phyloP scores from a whole-genome alignment of 805 yeast genomes.

The Kuraishia piskuri region DNA sequence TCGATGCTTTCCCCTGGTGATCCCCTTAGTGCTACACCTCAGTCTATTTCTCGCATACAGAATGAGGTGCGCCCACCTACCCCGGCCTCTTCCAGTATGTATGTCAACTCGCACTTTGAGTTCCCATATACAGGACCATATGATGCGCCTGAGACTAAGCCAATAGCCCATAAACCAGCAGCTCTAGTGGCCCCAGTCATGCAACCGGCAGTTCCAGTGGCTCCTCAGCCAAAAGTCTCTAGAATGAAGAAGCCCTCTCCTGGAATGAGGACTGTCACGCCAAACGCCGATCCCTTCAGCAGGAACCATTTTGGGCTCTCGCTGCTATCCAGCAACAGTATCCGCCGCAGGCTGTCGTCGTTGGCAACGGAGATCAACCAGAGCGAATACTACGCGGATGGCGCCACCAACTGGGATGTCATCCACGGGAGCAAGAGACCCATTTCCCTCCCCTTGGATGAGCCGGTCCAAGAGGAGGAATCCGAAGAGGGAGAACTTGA shows the following conservation, averaged over 20 bases:
- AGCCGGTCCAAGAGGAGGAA: neutral
- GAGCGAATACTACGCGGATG: conserved; percentile 11
- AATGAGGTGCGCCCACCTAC: neutral
- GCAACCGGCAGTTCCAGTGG: neutral
- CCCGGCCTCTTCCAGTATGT: conserved; percentile 12
- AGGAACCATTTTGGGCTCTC: neutral
- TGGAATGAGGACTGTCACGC: neutral
- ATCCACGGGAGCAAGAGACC: neutral
- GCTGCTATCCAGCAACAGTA: neutral
- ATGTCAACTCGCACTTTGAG: conserved; percentile 23
- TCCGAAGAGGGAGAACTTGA: neutral
- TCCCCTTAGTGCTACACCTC: neutral
- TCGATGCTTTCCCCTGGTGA: neutral
- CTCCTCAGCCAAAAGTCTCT: neutral
- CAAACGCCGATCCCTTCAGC: neutral
- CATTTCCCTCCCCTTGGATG: neutral
- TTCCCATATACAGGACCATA: conserved; percentile 15
- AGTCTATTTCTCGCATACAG: neutral
- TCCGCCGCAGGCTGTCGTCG: neutral
- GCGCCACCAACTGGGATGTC: conserved; percentile 18
- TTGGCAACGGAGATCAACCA: conserved; percentile 1
- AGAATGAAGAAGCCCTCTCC: conserved; percentile 2
- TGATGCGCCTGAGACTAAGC: no score
- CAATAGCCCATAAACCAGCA: no score
- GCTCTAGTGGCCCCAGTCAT: no score